phyloP scores from a whole-genome alignment of 2,329 filamentous ascomycete species.

The Microcyclospora pomicola region DNA sequence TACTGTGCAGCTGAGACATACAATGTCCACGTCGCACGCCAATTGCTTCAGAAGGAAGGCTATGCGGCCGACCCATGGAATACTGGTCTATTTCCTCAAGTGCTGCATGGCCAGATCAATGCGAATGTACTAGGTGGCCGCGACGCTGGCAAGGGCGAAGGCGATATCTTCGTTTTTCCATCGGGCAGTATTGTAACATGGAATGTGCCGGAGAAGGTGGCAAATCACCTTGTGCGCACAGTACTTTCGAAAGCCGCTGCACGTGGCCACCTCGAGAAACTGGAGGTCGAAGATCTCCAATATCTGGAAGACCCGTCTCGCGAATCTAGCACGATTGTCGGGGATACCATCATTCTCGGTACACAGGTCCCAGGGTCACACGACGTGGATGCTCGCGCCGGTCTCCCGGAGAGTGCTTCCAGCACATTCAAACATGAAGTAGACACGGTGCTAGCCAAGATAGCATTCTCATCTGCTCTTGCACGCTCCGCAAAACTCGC shows the following conservation, averaged over 20 bases:
- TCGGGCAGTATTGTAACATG: constrained; percentile 89
- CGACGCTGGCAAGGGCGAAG: constrained; percentile 34
- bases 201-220: constrained; percentile 66
- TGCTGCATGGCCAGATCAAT: constrained; percentile 43
- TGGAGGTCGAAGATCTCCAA: constrained; percentile 83
- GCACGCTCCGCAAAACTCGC: constrained; percentile 88
- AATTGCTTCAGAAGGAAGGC: constrained; percentile 43
- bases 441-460: constrained; percentile 69
- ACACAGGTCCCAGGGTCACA: constrained; percentile 31
- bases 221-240: constrained; percentile 53
- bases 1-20: constrained; percentile 57
- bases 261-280: constrained; percentile 53
- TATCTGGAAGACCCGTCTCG: constrained; percentile 62
- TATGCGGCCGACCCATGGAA: constrained; percentile 49
- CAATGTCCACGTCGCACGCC: constrained; percentile 43
- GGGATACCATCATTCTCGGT: constrained; percentile 79
- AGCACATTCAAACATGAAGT: constrained; percentile 15
- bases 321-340: constrained; percentile 65
- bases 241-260: constrained; percentile 64
- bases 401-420: neutral
- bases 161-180: constrained; percentile 91
- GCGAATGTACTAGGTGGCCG: constrained; percentile 12
- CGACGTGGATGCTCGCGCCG: neutral
- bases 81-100: constrained; percentile 50
- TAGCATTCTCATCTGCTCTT: constrained; percentile 89